A percentile compares a stretch with the other conserved stretches of the same genome.
Conservation (phyloP, 2,329 filamentous ascomycete species). For the Pseudocercospora fuligena region DNA sequence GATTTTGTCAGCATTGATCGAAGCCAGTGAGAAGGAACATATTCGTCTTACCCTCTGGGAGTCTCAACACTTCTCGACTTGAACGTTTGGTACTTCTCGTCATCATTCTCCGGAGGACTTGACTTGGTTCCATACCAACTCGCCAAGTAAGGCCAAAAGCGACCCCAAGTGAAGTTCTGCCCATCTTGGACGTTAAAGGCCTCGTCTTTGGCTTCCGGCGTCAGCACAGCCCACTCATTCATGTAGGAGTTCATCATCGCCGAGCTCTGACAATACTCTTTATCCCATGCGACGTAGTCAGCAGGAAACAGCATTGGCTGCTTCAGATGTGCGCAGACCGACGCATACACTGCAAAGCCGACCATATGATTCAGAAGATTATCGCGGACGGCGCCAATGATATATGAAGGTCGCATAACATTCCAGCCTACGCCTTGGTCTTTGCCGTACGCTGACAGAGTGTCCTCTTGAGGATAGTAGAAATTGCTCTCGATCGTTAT, state of each 20-base stretch:
- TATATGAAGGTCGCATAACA: conserved; percentile 52
- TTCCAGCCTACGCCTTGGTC: conserved; percentile 44
- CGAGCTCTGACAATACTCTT: conserved; percentile 45
- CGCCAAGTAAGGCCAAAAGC: conserved; percentile 54
- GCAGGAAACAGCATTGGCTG: conserved; percentile 50
- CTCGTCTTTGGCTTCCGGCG: conserved; percentile 44
- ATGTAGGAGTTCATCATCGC: conserved; percentile 55
- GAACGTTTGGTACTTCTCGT: conserved; percentile 19
- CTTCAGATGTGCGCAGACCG: conserved; percentile 48
- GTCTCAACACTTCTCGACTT: conserved; percentile 21
- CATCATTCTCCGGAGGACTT: conserved; percentile 25
- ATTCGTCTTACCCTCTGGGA: conserved; percentile 24
- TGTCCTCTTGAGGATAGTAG: conserved; percentile 60
- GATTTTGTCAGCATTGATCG: background rate
- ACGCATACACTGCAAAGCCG: conserved; percentile 54
- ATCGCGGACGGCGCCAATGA: conserved; percentile 55
- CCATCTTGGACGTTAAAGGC: conserved; percentile 56
- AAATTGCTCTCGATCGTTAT: conserved; percentile 56
- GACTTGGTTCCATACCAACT: conserved; percentile 45
- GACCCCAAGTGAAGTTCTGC: conserved; percentile 52
- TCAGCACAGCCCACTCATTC: conserved; percentile 54
- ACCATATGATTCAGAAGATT: conserved; percentile 55
- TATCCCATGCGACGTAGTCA: conserved; percentile 52
- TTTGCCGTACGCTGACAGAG: conserved; percentile 48
- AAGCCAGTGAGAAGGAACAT: background rate